Base-by-base conservation (phyloP, 2,329 filamentous ascomycete genomes). In the Fusarium longipes region DNA sequence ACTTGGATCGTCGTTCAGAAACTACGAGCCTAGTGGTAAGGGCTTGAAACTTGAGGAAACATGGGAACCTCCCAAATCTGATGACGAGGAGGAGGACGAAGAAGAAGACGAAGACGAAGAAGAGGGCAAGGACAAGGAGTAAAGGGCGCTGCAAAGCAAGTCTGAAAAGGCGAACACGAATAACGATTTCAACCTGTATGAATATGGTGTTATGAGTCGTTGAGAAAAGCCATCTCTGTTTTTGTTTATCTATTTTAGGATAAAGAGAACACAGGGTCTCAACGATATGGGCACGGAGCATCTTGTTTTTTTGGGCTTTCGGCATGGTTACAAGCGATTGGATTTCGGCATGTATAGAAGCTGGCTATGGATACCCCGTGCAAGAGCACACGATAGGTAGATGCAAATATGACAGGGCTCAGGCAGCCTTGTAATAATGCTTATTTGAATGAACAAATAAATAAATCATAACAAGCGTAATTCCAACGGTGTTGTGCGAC, bases 11-110 rank as follows among this genome's bases (percentile, higher is more conserved):
- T 76, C 81, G 3, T 83, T 82, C 68, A 78, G 81, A 39, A 74
- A 74, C 8, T 68, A 77, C 1, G 83, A 84, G 65, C 80, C 84
- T 5, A 82, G 81, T 18, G 91, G 91, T 57, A 92, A 93, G 77
- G 91, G 92, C 0, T 80, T 95, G 69, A 95, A 93, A 76, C 81
- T 96, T 5, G 92, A 95, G 77, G 91, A 94, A 76, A 91, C 91
- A 0, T 95, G 85, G 91, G 90, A 87, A 76, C 91, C 84, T 18
- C 90, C 89, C 11, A 86, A 87, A 43, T 83, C 86, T 7, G 87
- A 89, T 20, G 87, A 87, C 3, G 87, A 86, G 17, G 83, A 83
- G 0, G 83, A 84, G 1, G 82, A 82, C 1, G 82, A 84, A 0
- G 80, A 84, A 0, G 82, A 83, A 4, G 79, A 82, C 0, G 81